Conservation (phyloP, 2,329 filamentous ascomycete species). For the Tolypocladium nubicola region DNA sequence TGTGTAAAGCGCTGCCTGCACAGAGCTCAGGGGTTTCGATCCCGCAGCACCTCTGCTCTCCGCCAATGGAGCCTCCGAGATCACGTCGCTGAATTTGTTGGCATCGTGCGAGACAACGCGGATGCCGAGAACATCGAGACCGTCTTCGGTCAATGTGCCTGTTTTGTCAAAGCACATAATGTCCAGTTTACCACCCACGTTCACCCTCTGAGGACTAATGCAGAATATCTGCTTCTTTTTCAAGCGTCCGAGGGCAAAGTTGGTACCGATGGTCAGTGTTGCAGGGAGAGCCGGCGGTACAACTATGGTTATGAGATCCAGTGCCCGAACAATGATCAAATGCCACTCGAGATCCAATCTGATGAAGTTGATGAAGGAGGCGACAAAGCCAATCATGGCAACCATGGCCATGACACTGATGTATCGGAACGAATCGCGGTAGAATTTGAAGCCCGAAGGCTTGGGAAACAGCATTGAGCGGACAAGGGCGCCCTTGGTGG, state of each 20-base stretch:
- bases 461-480: slow-evolving; percentile 98
- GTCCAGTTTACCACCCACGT: slow-evolving; percentile 91
- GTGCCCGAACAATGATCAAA: slow-evolving; percentile 79
- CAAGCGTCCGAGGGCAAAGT: slow-evolving; percentile 79
- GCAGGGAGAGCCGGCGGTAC: slow-evolving; percentile 91
- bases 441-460: slow-evolving; percentile 97
- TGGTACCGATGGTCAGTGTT: slow-evolving; percentile 91
- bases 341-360: slow-evolving; percentile 76
- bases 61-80: slow-evolving; percentile 39
- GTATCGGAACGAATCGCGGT: slow-evolving; percentile 93
- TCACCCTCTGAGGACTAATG: slow-evolving; percentile 94
- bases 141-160: slow-evolving; percentile 94
- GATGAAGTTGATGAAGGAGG: slow-evolving; percentile 88
- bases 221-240: slow-evolving; percentile 92
- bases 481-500: slow-evolving; percentile 90
- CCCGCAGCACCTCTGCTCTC: not conserved
- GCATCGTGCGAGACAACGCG: slow-evolving; percentile 58
- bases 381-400: slow-evolving; percentile 76
- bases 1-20: slow-evolving; percentile 65
- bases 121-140: slow-evolving; percentile 83
- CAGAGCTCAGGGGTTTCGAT: slow-evolving; percentile 13
- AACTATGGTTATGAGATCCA: slow-evolving; percentile 95
- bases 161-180: slow-evolving; percentile 98
- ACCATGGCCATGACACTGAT: slow-evolving; percentile 92
- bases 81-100: slow-evolving; percentile 62